Conservation (phyloP, 306 rosid species). For the Alnus rubra region DNA sequence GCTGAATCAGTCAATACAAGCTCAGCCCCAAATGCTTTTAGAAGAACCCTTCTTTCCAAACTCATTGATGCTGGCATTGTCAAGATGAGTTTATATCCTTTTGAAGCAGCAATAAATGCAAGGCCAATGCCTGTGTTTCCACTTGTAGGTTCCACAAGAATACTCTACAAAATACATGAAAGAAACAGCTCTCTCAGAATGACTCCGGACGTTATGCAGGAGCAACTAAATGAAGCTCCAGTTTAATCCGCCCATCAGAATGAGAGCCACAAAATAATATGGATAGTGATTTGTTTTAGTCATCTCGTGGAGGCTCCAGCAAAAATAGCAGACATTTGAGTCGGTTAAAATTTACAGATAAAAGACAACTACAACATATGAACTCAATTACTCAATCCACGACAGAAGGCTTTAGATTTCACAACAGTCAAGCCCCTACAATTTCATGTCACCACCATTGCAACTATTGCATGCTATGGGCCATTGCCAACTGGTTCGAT, state of each 20-base stretch:
- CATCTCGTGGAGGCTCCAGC: neutral
- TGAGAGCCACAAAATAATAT: conserved; percentile 3
- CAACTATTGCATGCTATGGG: neutral
- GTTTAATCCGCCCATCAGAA: conserved; percentile 20
- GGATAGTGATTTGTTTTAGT: neutral
- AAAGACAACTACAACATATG: neutral
- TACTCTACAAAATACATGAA: conserved; percentile 52
- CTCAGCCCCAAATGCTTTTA: conserved; percentile 98
- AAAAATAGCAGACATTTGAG: neutral
- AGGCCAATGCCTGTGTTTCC: conserved; percentile 99
- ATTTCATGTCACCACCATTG: neutral
- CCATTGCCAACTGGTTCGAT: neutral
- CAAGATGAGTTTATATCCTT: conserved; percentile 89
- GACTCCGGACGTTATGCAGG: conserved; percentile 4
- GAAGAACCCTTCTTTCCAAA: conserved; percentile 91
- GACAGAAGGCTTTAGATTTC: neutral
- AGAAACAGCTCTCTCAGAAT: conserved; percentile 30
- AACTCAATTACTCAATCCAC: neutral
- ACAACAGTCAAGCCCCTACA: neutral
- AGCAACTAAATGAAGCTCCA: conserved; percentile 23
- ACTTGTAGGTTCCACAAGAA: conserved; percentile 96
- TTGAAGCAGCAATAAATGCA: conserved; percentile 96
- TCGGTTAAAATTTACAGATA: neutral
- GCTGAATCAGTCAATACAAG: conserved; percentile 86
- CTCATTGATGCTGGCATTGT: conserved; percentile 99